Percentiles rank a stretch among this genome's conserved stretches.
These are phyloP conservation scores for Ophiostoma ips DNA, from an alignment of 2,329 filamentous ascomycete genomes.

Conservation along the genomic window DNA sequence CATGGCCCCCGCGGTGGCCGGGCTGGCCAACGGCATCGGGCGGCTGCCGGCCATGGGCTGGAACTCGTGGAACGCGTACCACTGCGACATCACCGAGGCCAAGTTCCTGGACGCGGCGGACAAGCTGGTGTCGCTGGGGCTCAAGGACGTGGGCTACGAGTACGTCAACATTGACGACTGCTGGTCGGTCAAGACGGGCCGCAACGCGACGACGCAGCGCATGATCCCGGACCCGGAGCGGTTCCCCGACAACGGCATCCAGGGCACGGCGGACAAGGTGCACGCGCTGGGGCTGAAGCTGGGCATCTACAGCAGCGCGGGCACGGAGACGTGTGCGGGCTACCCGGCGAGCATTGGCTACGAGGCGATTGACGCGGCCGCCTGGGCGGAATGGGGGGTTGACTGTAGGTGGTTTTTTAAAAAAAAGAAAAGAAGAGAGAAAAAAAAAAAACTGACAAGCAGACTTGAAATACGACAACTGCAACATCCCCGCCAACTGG, in stretches of 20 bases:
- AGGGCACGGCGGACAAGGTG: conserved; percentile 35
- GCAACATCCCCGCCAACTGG: conserved; percentile 16
- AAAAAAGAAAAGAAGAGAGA: no score
- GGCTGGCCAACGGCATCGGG: conserved; percentile 7
- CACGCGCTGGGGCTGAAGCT: conserved; percentile 45
- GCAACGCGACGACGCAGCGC: conserved; percentile 28
- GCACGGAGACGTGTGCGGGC: conserved; percentile 33
- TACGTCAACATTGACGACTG: conserved; percentile 52
- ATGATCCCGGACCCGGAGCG: conserved; percentile 33
- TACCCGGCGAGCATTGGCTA: conserved; percentile 43
- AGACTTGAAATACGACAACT: conserved; percentile 47
- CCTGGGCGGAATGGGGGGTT: conserved; percentile 44
- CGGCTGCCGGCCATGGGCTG: conserved; percentile 30
- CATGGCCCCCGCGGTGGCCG: neutral
- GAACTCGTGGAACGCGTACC: conserved; percentile 40
- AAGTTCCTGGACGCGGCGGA: conserved; percentile 34
- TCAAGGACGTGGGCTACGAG: conserved; percentile 39
- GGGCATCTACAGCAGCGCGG: conserved; percentile 48
- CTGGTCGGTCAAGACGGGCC: conserved; percentile 33
- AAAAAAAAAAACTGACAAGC: conserved; percentile 1
- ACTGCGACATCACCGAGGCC: conserved; percentile 35
- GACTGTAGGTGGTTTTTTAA: conserved; percentile 28
- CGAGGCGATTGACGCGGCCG: conserved; percentile 42
- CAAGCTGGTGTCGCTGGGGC: conserved; percentile 32
- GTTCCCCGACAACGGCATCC: conserved; percentile 44